Evolutionary conservation across 2,329 filamentous ascomycete genomes (phyloP).

Genomic region (Scolecobasidium constrictum): DNA sequence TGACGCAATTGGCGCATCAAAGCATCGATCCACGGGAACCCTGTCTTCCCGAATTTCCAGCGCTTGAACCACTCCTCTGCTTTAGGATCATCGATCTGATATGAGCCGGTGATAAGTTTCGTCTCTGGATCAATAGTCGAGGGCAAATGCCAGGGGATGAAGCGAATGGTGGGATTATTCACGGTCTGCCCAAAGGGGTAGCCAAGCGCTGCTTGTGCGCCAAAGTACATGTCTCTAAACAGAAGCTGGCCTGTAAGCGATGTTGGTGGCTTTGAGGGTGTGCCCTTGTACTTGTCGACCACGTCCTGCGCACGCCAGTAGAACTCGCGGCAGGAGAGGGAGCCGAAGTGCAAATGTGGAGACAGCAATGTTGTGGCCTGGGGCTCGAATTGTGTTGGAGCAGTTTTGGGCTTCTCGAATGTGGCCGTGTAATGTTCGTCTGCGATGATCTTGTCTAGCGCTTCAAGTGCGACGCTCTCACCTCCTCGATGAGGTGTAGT

Average conservation of each 20-base stretch:
- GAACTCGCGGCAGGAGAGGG: conserved; percentile 58
- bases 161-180: conserved; percentile 56
- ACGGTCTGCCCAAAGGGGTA: conserved; percentile 52
- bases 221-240: conserved; percentile 79
- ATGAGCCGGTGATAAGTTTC: conserved; percentile 43
- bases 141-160: conserved; percentile 69
- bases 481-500: conserved; percentile 60
- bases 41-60: conserved; percentile 59
- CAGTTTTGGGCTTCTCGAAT: conserved; percentile 67
- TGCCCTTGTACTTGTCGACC: conserved; percentile 43
- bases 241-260: conserved; percentile 62
- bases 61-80: conserved; percentile 57
- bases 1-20: conserved; percentile 62
- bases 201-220: conserved; percentile 59
- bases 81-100: conserved; percentile 50
- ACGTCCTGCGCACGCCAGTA: conserved; percentile 61
- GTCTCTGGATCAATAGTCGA: conserved; percentile 43
- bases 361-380: conserved; percentile 64
- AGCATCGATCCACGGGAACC: conserved; percentile 73
- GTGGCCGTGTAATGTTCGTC: conserved; percentile 58
- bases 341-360: conserved; percentile 64
- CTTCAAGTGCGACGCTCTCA: conserved; percentile 52
- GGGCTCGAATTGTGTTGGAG: conserved; percentile 61
- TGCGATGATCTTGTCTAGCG: conserved; percentile 47
- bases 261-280: conserved; percentile 47